Base-by-base conservation (phyloP, 371 early-diverging fungal genomes). In the Nematocida parisii region DNA sequence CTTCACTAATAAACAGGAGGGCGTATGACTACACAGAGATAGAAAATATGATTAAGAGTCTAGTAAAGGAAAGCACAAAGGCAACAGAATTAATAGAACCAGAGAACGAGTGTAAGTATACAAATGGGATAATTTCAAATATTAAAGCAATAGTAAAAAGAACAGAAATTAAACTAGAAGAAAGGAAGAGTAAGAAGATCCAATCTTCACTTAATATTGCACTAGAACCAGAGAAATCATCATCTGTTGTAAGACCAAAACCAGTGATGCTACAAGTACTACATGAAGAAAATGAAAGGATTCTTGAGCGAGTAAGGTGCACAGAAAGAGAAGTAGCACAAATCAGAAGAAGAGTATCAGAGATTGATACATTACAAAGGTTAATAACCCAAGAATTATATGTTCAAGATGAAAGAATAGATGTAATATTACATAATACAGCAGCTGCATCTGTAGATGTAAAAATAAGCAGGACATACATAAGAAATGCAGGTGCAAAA, bases 341-440 rank as follows among this genome's bases (percentile, higher is more conserved):
- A 20, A 50, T 77, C 33, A 72, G 55, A 40, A 67, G 80, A 9
- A 54, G 42, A 44, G 52, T 77, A 44, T 77, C 80, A 18, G 80
- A 77, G 20, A 77, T 77, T 55, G 80, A 77, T 42, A 45, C 46
- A 18, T 68, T 77, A 6, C 80, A 77, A 47, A 70, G 68, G 71
- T 61, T 77, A 11, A 77, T 77, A 66, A 42, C 80, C 45, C 71
- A 77, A 45, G 80, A 77, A 40, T n/a, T 77, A 33, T 77, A 47
- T 44, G 4, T 71, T 6, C 80, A 77, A 52, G 80, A 77, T 46
- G 80, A 77, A 42, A 40, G 80, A 54, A 77, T 77, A 46, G 80
- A 77, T 40, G 47, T 60, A 9, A 70, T 77, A n/a, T 20, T 77
- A 0, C 18, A 42, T 15, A 77, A 77, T 18, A 77, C 80, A 24